Percentiles rank a stretch among this genome's conserved stretches.
Conservation (phyloP, 768 basidiomycete genomes). For the Guyanaporus albipodus region DNA sequence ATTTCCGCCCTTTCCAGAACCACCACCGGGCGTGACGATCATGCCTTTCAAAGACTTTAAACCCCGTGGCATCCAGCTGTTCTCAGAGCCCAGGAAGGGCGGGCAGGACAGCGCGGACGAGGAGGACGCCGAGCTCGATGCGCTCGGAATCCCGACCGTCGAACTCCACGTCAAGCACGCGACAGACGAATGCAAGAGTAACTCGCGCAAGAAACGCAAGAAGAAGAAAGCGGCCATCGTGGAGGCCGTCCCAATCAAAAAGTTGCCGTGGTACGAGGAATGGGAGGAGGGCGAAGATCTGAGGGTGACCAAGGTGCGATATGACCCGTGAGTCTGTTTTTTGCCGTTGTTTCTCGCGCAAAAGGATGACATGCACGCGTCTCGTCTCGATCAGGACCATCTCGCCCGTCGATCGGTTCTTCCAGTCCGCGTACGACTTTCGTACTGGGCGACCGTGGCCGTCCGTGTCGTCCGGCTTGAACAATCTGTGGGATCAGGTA, state of each 20-base stretch:
- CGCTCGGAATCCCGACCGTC: constrained; percentile 63
- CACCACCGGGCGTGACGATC: constrained; percentile 44
- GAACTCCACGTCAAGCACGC: constrained; percentile 48
- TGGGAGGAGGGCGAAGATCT: constrained; percentile 63
- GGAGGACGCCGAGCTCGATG: constrained; percentile 60
- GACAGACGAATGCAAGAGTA: constrained; percentile 54
- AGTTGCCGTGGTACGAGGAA: constrained; percentile 59
- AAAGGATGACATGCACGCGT: not conserved
- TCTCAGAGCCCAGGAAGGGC: constrained; percentile 33
- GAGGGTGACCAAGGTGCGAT: constrained; percentile 37
- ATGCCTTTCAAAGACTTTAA: constrained; percentile 55
- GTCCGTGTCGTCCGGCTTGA: constrained; percentile 26
- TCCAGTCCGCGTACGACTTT: constrained; percentile 59
- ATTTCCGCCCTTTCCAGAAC: constrained; percentile 48
- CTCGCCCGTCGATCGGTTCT: constrained; percentile 51
- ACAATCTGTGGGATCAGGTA: constrained; percentile 65
- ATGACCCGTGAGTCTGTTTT: constrained; percentile 46
- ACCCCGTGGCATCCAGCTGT: constrained; percentile 54
- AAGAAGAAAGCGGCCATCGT: constrained; percentile 27
- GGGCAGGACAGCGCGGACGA: constrained; percentile 31
- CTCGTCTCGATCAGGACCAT: constrained; percentile 33
- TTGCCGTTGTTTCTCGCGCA: not conserved
- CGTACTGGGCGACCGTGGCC: constrained; percentile 39
- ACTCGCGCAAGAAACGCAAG: constrained; percentile 50
- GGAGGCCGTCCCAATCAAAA: constrained; percentile 21